Base-by-base conservation (phyloP, 345 rosid species). In the Corchorus capsularis region DNA sequence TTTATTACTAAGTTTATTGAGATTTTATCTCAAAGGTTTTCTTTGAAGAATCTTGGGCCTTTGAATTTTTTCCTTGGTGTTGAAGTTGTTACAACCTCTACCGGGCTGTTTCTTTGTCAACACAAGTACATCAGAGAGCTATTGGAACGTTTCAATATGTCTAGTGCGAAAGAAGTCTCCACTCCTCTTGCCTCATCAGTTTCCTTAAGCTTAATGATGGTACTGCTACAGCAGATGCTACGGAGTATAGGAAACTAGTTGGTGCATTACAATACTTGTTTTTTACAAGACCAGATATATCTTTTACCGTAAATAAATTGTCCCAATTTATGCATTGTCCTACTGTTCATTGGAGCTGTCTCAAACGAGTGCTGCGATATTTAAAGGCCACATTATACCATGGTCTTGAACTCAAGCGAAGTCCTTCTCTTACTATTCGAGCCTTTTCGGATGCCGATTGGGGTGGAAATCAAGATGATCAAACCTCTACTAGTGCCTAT, bases 251-350 rank as follows among this genome's bases (percentile, higher is more conserved):
- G 0, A 6, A 22, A 0, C 4, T 71, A 0, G 47, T 75, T 12
- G 60, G 79, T 3, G 46, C 65, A 2, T 3, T 79, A 0, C 75
- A 79, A 9, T 79, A 68, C 4, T 8, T 74, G 0, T 5, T 12
- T 0, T 5, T 74, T 11, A 37, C 79, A 0, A 37, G 59, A 0
- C 79, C 34, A 0, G 52, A 79, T 10, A 20, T 79, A 0, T 15
- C 49, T 0, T 69, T 14, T 19, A 11, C 47, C 0, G 17, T 74
- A 0, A 74, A 75, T 1, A 60, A 47, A 1, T 17, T 73, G 7
- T 27, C 76, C 13, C 66, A 73, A 39, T 56, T 35, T 14, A 73
- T 73, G 76, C 76, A 73, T 12, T 7, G 2, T 2, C 34, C 69
- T 0, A 73, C 69, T 0, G 4, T 1, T 39, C 66, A 59, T 39